phyloP scores from a whole-genome alignment of 352 stramenopile genomes.

The Phytophthora litchii region DNA sequence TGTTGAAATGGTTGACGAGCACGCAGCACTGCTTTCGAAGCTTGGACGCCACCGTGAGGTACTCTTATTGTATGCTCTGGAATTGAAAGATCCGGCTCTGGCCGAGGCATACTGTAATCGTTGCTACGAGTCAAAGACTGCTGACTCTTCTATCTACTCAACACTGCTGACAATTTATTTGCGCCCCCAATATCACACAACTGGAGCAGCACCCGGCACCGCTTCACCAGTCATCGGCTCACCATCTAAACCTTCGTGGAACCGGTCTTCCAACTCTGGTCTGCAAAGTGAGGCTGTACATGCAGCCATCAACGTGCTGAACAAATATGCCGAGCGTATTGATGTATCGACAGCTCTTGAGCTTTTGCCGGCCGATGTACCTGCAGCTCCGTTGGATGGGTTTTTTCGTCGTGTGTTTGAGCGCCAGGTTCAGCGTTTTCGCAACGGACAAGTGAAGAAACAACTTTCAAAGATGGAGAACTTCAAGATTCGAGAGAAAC shows the following conservation, averaged over 20 bases:
- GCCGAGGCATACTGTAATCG: conserved; percentile 84
- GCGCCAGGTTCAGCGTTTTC: conserved; percentile 70
- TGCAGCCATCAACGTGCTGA: conserved; percentile 75
- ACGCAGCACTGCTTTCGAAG: conserved; percentile 71
- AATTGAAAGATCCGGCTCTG: conserved; percentile 72
- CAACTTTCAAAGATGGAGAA: conserved; percentile 91
- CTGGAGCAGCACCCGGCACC: conserved; percentile 20
- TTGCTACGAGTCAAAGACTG: conserved; percentile 76
- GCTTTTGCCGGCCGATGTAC: conserved; percentile 65
- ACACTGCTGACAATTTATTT: conserved; percentile 79
- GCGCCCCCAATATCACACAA: conserved; percentile 38
- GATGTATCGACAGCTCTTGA: conserved; percentile 80
- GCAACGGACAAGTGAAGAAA: conserved; percentile 86
- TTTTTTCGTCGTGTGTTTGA: conserved; percentile 84
- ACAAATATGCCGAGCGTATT: conserved; percentile 85
- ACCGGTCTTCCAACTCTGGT: conserved; percentile 18
- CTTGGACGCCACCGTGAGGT: conserved; percentile 84
- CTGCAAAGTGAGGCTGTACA: conserved; percentile 64
- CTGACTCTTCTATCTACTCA: conserved; percentile 84
- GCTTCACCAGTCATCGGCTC: conserved; percentile 17
- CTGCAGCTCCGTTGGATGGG: conserved; percentile 46
- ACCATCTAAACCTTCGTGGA: conserved; percentile 34
- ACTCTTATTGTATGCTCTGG: conserved; percentile 77
- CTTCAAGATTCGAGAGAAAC: conserved; percentile 73
- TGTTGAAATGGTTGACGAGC: conserved; percentile 81